Evolutionary conservation across 2,329 filamentous ascomycete genomes (phyloP), one percentile per base, ranked within the genome.

Genomic region (Penicillium psychrosexuale): DNA sequence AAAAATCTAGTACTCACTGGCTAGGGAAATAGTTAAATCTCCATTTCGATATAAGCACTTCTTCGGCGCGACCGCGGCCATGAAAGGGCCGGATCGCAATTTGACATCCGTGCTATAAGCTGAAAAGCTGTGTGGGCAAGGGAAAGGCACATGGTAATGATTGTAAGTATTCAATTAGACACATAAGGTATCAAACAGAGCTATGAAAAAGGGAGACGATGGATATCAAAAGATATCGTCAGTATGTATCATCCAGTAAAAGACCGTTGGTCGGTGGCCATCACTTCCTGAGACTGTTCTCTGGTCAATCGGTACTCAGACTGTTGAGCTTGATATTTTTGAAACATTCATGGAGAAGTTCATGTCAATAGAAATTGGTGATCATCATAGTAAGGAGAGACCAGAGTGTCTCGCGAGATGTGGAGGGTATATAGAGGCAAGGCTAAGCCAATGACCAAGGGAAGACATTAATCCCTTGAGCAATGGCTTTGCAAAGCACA

Each of bases 61-160:
- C 91, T 96, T 92, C 90, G 92, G 92, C 92, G 91, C 92, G 95
- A 92, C 86, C 84, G 81, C 86, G 92, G 90, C 88, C 90, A 96
- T 87, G 78, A 66, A 72, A 69, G 73, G 77, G 86, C 87, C 84
- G 84, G 81, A 89, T 93, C 94, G 92, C 86, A 97, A 96, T 96
- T 96, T 96, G 91, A 97, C 92, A 96, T 96, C 90, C 89, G 90
- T 96, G 92, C 51, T 53, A 53, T 47, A 13, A 34, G 22, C 92
- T 93, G 38, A 24, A 38, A 47, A 47, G 31, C 31, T 51, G 24
- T 17, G 17, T 9, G 78, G 36, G n/a, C 3, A 34, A 47, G 17
- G 30, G 19, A 33, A 33, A 13, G 15, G 28, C 42, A 45, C 30
- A 24, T 9, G 30, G n/a, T n/a, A 34, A 42, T 30, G 15, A 40